These are phyloP conservation scores for Trypanosoma platydactyli DNA, from an alignment of 208 protist species.

Conservation along the genomic window DNA sequence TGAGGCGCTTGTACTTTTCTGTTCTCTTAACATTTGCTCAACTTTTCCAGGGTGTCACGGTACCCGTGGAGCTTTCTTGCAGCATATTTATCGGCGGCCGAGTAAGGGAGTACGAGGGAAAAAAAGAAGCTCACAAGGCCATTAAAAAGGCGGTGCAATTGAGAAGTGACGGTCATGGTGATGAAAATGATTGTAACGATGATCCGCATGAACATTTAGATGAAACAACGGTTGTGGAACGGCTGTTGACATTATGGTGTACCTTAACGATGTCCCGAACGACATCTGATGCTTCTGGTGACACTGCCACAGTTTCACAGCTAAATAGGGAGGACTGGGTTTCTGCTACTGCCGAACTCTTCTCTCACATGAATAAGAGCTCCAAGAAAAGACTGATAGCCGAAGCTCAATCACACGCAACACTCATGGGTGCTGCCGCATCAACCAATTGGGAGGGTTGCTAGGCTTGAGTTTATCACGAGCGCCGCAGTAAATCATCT, in stretches of 20 bases:
- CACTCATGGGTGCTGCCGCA: background rate
- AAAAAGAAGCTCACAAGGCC: too few species aligned
- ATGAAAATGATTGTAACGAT: background rate
- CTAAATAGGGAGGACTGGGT: background rate
- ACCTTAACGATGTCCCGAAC: background rate
- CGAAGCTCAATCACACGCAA: background rate
- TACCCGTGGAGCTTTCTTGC: background rate
- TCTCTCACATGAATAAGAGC: background rate
- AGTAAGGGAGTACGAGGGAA: too few species aligned
- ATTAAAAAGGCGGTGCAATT: too few species aligned
- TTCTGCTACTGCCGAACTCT: background rate
- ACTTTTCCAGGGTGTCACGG: conserved; percentile 1
- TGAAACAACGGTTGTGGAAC: background rate
- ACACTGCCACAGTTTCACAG: background rate
- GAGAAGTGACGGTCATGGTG: background rate
- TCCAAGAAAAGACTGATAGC: background rate
- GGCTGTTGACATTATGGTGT: conserved; percentile 11
- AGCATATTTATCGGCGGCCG: background rate
- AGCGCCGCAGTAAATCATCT: background rate
- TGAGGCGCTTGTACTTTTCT: conserved; percentile 1
- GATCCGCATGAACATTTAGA: background rate
- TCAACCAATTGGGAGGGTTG: background rate
- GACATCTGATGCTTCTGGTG: background rate
- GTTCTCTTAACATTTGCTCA: conserved; percentile 1
- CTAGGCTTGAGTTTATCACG: background rate